Conservation (phyloP, 1,284 basidiomycete species). For the Pulchroboletus neoregius region DNA sequence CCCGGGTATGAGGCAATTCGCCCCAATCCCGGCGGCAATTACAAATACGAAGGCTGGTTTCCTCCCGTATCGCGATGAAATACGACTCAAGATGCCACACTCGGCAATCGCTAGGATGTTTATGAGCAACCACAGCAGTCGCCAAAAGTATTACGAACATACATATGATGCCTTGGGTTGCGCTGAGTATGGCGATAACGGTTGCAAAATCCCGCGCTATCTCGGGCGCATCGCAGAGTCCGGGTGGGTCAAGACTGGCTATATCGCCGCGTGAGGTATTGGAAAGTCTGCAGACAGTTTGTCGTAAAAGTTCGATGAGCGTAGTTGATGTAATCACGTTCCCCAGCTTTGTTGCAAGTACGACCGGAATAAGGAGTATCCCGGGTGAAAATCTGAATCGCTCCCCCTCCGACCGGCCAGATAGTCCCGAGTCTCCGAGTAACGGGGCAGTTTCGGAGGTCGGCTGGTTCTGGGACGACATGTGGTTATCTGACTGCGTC, state of each 20-base stretch:
- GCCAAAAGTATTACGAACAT: background rate
- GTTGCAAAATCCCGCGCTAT: constrained; percentile 24
- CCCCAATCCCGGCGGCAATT: constrained; percentile 14
- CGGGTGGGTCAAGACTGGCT: constrained; percentile 7
- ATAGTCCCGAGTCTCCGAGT: constrained; percentile 4
- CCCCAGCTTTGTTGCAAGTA: constrained; percentile 25
- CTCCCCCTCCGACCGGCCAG: too few species aligned
- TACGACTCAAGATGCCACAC: constrained; percentile 22
- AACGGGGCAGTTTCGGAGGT: constrained; percentile 14
- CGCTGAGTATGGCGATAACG: constrained; percentile 15
- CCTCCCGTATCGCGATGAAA: constrained; percentile 31
- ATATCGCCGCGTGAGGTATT: constrained; percentile 16
- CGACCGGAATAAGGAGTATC: constrained; percentile 30
- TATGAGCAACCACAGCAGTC: constrained; percentile 4
- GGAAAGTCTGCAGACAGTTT: constrained; percentile 29
- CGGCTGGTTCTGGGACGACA: constrained; percentile 10
- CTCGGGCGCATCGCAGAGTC: constrained; percentile 25
- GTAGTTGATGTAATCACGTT: constrained; percentile 28
- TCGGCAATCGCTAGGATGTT: constrained; percentile 13
- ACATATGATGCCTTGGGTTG: constrained; percentile 24
- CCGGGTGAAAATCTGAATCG: background rate
- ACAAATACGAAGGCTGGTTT: constrained; percentile 29
- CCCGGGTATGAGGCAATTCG: constrained; percentile 19
- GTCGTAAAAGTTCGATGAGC: constrained; percentile 26
- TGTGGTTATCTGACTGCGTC: too few species aligned